A percentile compares a stretch with the other conserved stretches of the same genome.
Conservation (phyloP, 2,329 filamentous ascomycete species). For the Fusarium albidum region DNA sequence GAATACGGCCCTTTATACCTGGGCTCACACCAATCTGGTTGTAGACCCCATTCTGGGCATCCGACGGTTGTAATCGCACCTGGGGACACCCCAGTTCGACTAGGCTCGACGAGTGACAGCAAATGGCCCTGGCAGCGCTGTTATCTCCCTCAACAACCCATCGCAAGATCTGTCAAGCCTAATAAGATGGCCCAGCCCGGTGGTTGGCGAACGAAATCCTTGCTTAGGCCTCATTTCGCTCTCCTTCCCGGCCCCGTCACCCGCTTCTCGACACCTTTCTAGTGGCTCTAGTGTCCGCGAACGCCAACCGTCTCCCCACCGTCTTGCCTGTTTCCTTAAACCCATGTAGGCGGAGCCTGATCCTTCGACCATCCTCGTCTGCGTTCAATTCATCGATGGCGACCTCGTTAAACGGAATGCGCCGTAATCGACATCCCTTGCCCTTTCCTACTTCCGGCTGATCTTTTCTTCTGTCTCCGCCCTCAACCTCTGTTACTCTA, state of each 20-base stretch:
- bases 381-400: conserved; percentile 40
- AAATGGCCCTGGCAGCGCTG: conserved; percentile 25
- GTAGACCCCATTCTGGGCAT: conserved; percentile 22
- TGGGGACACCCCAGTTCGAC: conserved; percentile 11
- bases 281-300: conserved; percentile 33
- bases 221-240: conserved; percentile 41
- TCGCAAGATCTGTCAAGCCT: conserved; percentile 38
- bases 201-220: conserved; percentile 40
- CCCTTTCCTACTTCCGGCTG: conserved; percentile 21
- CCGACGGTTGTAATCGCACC: conserved; percentile 9
- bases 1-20: conserved; percentile 35
- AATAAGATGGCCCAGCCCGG: conserved; percentile 38
- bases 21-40: conserved; percentile 15
- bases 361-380: conserved; percentile 39
- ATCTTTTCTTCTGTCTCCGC: conserved; percentile 36
- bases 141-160: conserved; percentile 36
- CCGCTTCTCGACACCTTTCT: conserved; percentile 41
- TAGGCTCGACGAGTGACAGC: conserved; percentile 13
- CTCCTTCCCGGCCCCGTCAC: conserved; percentile 40
- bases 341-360: conserved; percentile 40
- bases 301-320: conserved; percentile 39
- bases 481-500: conserved; percentile 25
- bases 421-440: conserved; percentile 36
- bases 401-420: conserved; percentile 35
- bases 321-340: conserved; percentile 33